Base-by-base conservation (phyloP, 495 filamentous ascomycete species). In the Penicillium samsonianum region DNA sequence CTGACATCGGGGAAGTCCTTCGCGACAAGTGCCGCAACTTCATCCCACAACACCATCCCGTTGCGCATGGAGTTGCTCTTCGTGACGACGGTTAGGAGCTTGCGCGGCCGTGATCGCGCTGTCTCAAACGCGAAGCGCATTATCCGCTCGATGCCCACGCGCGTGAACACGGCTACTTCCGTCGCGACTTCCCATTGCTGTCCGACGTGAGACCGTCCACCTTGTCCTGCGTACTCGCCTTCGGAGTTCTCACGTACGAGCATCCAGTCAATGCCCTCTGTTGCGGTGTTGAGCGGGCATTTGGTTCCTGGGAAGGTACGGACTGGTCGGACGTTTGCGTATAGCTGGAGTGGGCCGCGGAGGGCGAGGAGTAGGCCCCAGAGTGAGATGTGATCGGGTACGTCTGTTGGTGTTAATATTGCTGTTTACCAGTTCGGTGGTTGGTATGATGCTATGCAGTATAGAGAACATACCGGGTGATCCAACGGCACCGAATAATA, bases 11-110 rank as follows among this genome's bases (percentile, higher is more conserved):
- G 76, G 50, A 74, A 82, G 3, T 80, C 74, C 59, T 63, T 62
- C 0, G 74, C 67, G 5, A 80, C 71, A 11, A 53, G 51, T 5
- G 58, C 53, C 0, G 78, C 78, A 20, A 80, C 57, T 52, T 75
- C 65, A 60, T 82, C 79, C 79, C 79, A 82, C 2, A 80, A 58
- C 1, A 82, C 79, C 72, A 82, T 71, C 0, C 79, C 79, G 51
- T 78, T 77, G 10, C 77, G 62, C 68, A 79, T 74, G 4, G 79
- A 75, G 60, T 82, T 82, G 40, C 73, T 77, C 63, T 82, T 82
- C 33, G 78, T 82, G 1, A 82, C 79, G 1, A 82, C 74, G 0
- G 76, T 81, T 11, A 82, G 45, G 9, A 68, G 65, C 65, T 78
- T 80, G 26, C 63, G 63, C 11, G 68, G 73, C 19, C 79, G 57